A percentile compares a stretch with the other conserved stretches of the same genome.
These are phyloP conservation scores for Penicillium brevicompactum DNA, from an alignment of 2,329 filamentous ascomycete genomes.

Conservation along the genomic window DNA sequence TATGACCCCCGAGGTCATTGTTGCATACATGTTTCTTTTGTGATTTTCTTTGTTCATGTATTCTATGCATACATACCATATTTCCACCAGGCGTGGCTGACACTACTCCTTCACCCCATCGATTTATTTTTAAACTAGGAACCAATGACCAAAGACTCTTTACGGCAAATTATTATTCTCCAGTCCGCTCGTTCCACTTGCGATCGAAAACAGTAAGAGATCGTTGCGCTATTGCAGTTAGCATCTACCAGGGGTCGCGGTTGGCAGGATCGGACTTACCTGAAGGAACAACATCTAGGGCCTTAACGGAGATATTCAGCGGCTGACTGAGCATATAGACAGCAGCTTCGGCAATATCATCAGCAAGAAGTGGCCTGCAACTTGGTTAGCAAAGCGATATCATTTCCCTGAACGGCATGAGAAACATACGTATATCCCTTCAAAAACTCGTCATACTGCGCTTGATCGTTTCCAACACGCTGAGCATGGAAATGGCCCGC, in stretches of 20 bases:
- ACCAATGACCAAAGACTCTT: neutral
- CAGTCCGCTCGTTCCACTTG: slow-evolving; percentile 26
- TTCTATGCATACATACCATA: slow-evolving; percentile 16
- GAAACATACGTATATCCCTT: slow-evolving; percentile 42
- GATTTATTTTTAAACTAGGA: neutral
- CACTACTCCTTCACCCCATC: neutral
- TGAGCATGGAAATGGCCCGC: slow-evolving; percentile 53
- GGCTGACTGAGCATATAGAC: slow-evolving; percentile 48
- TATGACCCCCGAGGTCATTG: slow-evolving; percentile 1
- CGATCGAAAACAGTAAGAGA: slow-evolving; percentile 37
- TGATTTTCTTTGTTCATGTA: slow-evolving; percentile 20
- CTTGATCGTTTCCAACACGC: slow-evolving; percentile 48
- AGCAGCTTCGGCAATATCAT: slow-evolving; percentile 48
- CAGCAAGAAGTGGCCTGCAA: slow-evolving; percentile 40
- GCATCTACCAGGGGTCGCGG: neutral
- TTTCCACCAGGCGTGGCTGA: slow-evolving; percentile 8
- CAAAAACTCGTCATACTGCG: slow-evolving; percentile 48
- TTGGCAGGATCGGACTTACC: slow-evolving; percentile 24
- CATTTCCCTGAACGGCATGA: neutral
- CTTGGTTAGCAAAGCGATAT: neutral
- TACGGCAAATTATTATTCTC: neutral
- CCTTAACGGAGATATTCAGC: slow-evolving; percentile 48
- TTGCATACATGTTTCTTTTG: slow-evolving; percentile 22
- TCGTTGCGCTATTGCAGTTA: slow-evolving; percentile 29
- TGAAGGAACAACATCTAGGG: slow-evolving; percentile 50